These are phyloP conservation scores for Blastomyces silverae DNA, from an alignment of 2,329 filamentous ascomycete species.

Conservation along the genomic window DNA sequence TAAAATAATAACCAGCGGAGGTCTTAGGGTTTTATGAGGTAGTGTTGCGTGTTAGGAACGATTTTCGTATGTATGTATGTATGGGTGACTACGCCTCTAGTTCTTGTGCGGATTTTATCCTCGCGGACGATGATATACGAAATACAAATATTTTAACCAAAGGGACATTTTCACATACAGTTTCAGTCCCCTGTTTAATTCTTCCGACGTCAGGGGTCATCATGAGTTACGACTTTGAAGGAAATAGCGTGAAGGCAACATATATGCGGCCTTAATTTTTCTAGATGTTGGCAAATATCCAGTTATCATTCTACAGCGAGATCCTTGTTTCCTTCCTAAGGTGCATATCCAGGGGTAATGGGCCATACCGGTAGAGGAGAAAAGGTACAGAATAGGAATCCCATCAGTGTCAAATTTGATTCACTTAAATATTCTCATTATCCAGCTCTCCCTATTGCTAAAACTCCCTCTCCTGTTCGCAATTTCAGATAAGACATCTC, in stretches of 20 bases:
- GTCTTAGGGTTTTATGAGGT: background rate
- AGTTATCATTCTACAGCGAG: too few relatives aligned
- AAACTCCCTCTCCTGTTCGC: background rate
- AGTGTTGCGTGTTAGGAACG: background rate
- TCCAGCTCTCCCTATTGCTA: background rate
- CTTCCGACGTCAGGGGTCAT: background rate
- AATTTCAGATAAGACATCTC: background rate
- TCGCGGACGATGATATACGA: background rate
- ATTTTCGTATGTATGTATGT: background rate
- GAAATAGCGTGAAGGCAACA: background rate
- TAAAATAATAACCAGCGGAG: background rate
- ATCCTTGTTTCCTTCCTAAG: too few relatives aligned
- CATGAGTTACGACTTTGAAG: background rate
- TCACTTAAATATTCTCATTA: background rate
- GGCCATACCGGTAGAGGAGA: background rate
- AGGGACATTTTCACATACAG: background rate
- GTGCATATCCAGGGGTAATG: background rate
- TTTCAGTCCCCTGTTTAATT: background rate
- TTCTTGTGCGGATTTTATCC: background rate
- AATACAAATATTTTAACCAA: background rate
- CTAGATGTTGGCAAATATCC: too few relatives aligned
- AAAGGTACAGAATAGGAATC: background rate
- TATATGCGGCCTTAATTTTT: too few relatives aligned
- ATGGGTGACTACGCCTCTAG: background rate
- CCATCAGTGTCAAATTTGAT: background rate